Evolutionary conservation across 2,329 filamentous ascomycete species (phyloP).

Genomic region (Neopestalotiopsis sp.): DNA sequence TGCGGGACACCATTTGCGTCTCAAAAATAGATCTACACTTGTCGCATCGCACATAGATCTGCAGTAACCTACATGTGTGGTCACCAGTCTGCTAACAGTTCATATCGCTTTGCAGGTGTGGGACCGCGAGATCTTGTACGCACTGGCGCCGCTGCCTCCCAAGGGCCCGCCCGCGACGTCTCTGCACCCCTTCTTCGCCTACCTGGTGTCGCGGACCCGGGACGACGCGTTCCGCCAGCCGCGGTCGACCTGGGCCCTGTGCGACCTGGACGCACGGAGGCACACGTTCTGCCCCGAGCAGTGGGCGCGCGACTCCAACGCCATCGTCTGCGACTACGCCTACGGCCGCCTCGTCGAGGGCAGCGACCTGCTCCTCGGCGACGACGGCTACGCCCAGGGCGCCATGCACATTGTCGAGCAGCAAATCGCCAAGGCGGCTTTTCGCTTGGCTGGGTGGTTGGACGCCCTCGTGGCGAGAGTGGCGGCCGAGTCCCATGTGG

Average conservation of each 20-base stretch:
- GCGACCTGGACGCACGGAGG: slow-evolving; percentile 1
- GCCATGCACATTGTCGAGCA: slow-evolving; percentile 8
- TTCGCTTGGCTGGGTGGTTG: not conserved
- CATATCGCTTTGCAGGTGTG: not conserved
- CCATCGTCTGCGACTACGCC: slow-evolving; percentile 9
- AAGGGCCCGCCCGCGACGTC: not conserved
- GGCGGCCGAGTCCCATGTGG: not conserved
- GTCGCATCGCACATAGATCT: not conserved
- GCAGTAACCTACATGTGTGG: not conserved
- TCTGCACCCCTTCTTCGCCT: slow-evolving; percentile 5
- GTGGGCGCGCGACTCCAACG: slow-evolving; percentile 4
- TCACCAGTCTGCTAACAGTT: not conserved
- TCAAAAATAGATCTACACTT: not conserved
- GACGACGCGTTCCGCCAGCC: slow-evolving; percentile 3
- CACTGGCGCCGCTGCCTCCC: not conserved
- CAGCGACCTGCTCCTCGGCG: not conserved
- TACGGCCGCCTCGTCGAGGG: not conserved
- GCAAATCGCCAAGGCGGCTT: not conserved
- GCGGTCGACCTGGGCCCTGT: slow-evolving; percentile 3
- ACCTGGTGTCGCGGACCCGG: not conserved
- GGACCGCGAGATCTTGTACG: slow-evolving; percentile 4
- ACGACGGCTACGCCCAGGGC: not conserved
- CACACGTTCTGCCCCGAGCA: slow-evolving; percentile 7
- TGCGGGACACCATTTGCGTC: not conserved
- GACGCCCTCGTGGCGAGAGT: not conserved